Evolutionary conservation across 257 asterid genomes (phyloP).

Genomic region (Solanum medicagineum): DNA sequence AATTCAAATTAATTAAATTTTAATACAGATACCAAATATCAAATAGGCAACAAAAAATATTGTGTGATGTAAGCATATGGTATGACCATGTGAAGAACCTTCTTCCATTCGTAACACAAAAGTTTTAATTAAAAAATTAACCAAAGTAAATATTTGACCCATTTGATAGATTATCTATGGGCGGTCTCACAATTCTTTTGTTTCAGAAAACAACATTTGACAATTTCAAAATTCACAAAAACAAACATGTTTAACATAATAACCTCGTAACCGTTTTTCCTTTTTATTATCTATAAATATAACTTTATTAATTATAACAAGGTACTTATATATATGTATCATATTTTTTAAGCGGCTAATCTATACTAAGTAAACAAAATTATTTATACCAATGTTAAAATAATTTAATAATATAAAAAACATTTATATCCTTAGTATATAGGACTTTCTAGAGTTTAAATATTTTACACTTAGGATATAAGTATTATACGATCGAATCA

Average conservation of each 20-base stretch:
- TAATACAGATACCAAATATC: accelerated
- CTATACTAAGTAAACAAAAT: background rate
- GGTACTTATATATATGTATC: background rate
- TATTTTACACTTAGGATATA: background rate
- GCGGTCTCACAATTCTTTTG: background rate
- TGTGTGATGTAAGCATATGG: background rate
- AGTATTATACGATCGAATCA: background rate
- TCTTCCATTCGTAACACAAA: background rate
- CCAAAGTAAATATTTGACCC: background rate
- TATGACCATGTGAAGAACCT: background rate
- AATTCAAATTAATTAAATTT: too few relatives aligned
- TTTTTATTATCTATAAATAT: background rate
- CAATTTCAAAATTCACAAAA: background rate
- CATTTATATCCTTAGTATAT: background rate
- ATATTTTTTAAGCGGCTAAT: background rate
- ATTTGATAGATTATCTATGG: background rate
- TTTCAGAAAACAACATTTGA: background rate
- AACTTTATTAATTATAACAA: background rate
- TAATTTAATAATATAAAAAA: background rate
- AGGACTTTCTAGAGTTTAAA: background rate
- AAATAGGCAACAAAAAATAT: too few relatives aligned
- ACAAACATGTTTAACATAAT: background rate
- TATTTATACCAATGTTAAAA: background rate
- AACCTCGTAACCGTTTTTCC: background rate
- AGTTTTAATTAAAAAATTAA: background rate